These are phyloP conservation scores for Ephemerocybe angulata DNA, from an alignment of 768 basidiomycete genomes.

Conservation along the genomic window DNA sequence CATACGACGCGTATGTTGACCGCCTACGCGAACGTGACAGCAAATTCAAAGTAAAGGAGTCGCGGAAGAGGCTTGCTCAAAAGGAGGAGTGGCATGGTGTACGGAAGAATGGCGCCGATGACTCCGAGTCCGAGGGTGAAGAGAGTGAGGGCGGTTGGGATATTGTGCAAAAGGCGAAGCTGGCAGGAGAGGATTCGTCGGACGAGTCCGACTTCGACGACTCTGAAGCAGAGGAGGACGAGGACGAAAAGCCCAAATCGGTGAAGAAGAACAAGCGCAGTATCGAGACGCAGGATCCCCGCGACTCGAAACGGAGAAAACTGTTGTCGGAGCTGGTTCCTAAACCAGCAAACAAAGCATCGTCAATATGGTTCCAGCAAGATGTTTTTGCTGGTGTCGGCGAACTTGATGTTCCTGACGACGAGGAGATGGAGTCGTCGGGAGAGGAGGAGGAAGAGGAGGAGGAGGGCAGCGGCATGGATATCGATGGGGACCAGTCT, in stretches of 20 bases:
- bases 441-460: conserved; percentile 27
- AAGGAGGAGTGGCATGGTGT: conserved; percentile 19
- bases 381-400: conserved; percentile 75
- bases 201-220: conserved; percentile 52
- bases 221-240: conserved; percentile 30
- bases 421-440: no score
- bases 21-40: conserved; percentile 78
- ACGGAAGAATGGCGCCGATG: conserved; percentile 34
- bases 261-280: conserved; percentile 43
- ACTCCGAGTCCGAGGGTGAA: conserved; percentile 35
- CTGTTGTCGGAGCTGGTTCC: conserved; percentile 47
- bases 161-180: conserved; percentile 53
- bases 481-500: not conserved
- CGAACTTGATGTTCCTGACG: conserved; percentile 28
- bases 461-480: conserved; percentile 17
- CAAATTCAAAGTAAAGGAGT: conserved; percentile 82
- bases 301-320: conserved; percentile 45
- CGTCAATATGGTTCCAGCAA: conserved; percentile 95
- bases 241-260: conserved; percentile 6
- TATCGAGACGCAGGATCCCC: not conserved
- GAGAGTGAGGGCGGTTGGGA: conserved; percentile 70
- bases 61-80: conserved; percentile 61
- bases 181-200: conserved; percentile 43
- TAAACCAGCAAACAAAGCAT: conserved; percentile 41
- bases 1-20: conserved; percentile 86